These are phyloP conservation scores for Acaromyces ingoldii DNA, from an alignment of 1,284 basidiomycete species.

Conservation along the genomic window DNA sequence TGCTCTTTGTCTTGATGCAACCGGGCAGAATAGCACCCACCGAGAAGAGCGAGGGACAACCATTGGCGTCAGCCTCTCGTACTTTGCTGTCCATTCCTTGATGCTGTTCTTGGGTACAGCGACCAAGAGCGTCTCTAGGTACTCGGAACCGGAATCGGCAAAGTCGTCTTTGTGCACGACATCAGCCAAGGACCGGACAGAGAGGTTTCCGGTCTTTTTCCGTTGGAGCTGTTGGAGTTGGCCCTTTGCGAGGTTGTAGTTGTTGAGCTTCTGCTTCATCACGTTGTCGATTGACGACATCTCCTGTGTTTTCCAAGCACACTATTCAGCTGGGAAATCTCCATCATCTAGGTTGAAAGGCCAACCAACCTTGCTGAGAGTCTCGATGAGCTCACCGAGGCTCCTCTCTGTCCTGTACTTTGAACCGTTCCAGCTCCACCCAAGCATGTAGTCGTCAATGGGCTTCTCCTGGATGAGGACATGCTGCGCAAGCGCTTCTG, in stretches of 20 bases:
- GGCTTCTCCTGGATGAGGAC: constrained; percentile 74
- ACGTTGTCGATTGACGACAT: constrained; percentile 53
- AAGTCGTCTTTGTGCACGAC: constrained; percentile 78
- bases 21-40: constrained; percentile 1
- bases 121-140: constrained; percentile 84
- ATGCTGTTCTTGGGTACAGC: constrained; percentile 80
- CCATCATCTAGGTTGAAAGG: not conserved
- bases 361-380: constrained; percentile 67
- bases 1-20: not conserved
- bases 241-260: constrained; percentile 91
- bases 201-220: constrained; percentile 94
- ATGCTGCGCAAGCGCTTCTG: constrained; percentile 74
- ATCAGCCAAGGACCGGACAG: constrained; percentile 77
- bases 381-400: constrained; percentile 73
- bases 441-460: constrained; percentile 73
- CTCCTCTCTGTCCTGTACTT: constrained; percentile 76
- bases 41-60: constrained; percentile 88
- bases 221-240: constrained; percentile 87
- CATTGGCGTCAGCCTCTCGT: constrained; percentile 82
- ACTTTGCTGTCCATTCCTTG: constrained; percentile 56
- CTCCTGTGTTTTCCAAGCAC: constrained; percentile 21
- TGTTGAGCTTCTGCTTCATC: constrained; percentile 69
- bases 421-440: constrained; percentile 72
- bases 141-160: constrained; percentile 75
- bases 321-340: not conserved